A percentile compares a stretch with the other conserved stretches of the same genome.
Conservation (phyloP, 2,329 filamentous ascomycete genomes). For the Botrytis aclada region DNA sequence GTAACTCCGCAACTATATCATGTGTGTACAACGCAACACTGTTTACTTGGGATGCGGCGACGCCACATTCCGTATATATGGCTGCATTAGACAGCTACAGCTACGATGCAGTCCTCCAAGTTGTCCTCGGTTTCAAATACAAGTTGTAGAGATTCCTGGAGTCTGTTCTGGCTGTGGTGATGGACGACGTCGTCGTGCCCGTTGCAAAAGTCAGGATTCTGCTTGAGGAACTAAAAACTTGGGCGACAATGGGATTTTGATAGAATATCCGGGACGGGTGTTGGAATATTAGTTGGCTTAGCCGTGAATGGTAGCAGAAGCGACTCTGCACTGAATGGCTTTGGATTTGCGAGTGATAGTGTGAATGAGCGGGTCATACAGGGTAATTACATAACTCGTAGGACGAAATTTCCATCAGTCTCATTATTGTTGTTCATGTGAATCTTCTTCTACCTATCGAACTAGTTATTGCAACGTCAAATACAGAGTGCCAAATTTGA, state of each 20-base stretch:
- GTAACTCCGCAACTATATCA: background rate
- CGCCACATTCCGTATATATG: background rate
- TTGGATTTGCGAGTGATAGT: background rate
- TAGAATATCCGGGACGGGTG: background rate
- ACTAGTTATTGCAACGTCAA: background rate
- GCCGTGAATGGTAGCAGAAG: background rate
- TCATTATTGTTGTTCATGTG: background rate
- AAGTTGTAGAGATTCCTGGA: background rate
- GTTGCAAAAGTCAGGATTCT: background rate
- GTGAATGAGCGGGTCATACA: background rate
- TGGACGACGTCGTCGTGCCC: background rate
- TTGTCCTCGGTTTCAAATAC: background rate
- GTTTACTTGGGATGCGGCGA: background rate
- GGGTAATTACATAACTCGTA: background rate
- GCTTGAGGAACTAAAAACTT: background rate
- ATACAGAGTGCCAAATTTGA: background rate
- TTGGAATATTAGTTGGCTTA: background rate
- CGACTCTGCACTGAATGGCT: background rate
- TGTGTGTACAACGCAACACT: background rate
- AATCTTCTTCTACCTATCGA: background rate
- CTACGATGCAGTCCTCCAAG: background rate
- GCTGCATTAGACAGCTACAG: background rate
- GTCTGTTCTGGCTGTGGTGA: background rate
- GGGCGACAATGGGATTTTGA: background rate
- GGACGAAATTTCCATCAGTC: background rate